Evolutionary conservation across 2,329 filamentous ascomycete species (phyloP).

Genomic region (Bipolaris victoriae): DNA sequence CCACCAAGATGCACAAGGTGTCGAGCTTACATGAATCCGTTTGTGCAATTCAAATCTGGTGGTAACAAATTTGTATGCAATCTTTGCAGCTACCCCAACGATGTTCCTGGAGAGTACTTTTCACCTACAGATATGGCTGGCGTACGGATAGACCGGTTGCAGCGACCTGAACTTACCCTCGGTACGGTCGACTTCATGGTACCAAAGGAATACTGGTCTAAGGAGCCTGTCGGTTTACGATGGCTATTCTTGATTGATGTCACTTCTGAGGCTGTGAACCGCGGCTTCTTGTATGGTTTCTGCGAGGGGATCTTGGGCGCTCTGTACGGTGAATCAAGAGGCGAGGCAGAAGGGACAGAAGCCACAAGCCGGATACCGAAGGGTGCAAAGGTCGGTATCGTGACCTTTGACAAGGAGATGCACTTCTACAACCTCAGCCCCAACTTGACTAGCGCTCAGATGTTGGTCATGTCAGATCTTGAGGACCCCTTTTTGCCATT

Average conservation of each 20-base stretch:
- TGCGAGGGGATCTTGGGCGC: constrained; percentile 87
- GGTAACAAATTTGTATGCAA: constrained; percentile 98
- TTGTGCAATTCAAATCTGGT: constrained; percentile 94
- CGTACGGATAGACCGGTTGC: constrained; percentile 82
- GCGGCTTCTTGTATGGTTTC: constrained; percentile 87
- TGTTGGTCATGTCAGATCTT: constrained; percentile 98
- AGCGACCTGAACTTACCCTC: constrained; percentile 85
- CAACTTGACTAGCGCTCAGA: constrained; percentile 83
- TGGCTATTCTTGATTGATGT: constrained; percentile 95
- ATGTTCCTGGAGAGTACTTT: constrained; percentile 91
- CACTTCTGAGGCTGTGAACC: constrained; percentile 87
- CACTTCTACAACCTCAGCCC: constrained; percentile 96
- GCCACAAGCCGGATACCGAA: constrained; percentile 67
- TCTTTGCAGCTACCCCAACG: constrained; percentile 96
- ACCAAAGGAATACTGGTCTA: constrained; percentile 98
- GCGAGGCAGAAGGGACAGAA: constrained; percentile 57
- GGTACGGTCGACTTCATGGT: constrained; percentile 97
- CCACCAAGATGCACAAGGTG: constrained; percentile 92
- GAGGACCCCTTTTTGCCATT: constrained; percentile 96
- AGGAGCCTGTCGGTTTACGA: constrained; percentile 84
- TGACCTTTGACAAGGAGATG: constrained; percentile 95
- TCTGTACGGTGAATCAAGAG: constrained; percentile 71
- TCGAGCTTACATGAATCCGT: constrained; percentile 96
- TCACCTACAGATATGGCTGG: constrained; percentile 87
- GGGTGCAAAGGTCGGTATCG: constrained; percentile 88